Conservation (phyloP, 1,139 yeast genomes). For the Hyphopichia wangnamkhiaoensis region DNA sequence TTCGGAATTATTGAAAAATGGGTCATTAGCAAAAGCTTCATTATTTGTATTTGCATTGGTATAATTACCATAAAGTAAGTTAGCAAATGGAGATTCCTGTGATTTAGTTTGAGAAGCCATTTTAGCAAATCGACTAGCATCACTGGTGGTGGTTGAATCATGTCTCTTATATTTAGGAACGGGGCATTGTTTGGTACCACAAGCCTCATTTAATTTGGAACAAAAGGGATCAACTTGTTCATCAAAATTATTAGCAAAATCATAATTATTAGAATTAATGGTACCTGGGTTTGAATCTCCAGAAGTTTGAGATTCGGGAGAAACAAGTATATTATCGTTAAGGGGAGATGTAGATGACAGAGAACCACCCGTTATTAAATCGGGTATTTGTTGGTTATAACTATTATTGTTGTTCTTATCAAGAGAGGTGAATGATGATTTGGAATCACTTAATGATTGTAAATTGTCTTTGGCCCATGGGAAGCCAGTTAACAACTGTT, state of each 20-base stretch:
- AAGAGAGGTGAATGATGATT: neutral
- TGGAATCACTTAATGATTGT: too few species aligned
- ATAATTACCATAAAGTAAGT: constrained; percentile 11
- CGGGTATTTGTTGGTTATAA: constrained; percentile 26
- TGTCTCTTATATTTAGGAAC: constrained; percentile 51
- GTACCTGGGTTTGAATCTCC: constrained; percentile 17
- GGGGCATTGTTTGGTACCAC: constrained; percentile 78
- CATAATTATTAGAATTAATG: constrained; percentile 16
- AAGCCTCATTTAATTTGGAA: constrained; percentile 70
- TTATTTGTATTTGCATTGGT: constrained; percentile 3
- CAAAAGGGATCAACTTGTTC: constrained; percentile 67
- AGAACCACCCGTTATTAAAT: constrained; percentile 34
- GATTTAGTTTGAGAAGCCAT: constrained; percentile 2
- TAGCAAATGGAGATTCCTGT: constrained; percentile 19
- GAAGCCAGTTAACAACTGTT: constrained; percentile 25
- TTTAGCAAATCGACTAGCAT: neutral
- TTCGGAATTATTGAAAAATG: constrained; percentile 23
- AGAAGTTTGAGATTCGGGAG: constrained; percentile 28
- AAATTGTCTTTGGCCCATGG: constrained; percentile 38
- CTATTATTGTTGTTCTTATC: constrained; percentile 4
- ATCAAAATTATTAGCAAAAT: constrained; percentile 32
- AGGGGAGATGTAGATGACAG: constrained; percentile 43
- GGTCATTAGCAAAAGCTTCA: too few species aligned
- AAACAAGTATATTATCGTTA: constrained; percentile 39
- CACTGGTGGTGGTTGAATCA: constrained; percentile 12